Evolutionary conservation across 2,329 filamentous ascomycete genomes (phyloP).

Genomic region (Chaetomiaceae sp.): DNA sequence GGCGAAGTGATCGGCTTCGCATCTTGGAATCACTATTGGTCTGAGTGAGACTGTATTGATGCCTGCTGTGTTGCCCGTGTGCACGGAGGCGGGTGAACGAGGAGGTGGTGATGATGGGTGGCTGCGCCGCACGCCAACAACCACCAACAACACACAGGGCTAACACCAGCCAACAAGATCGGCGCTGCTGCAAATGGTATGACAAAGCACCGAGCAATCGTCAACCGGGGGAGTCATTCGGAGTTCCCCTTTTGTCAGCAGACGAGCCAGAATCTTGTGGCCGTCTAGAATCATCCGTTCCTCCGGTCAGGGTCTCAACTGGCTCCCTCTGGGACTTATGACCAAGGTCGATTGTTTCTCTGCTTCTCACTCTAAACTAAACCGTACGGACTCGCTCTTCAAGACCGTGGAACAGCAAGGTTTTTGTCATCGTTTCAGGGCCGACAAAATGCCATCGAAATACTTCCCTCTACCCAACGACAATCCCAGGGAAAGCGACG

Average conservation of each 20-base stretch:
- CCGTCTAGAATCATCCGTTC: too few relatives aligned
- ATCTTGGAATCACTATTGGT: too few relatives aligned
- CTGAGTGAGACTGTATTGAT: too few relatives aligned
- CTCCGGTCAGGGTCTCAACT: too few relatives aligned
- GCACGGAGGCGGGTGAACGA: background rate
- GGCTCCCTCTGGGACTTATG: too few relatives aligned
- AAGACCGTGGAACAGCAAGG: background rate
- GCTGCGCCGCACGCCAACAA: background rate
- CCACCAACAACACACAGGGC: too few relatives aligned
- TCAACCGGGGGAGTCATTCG: too few relatives aligned
- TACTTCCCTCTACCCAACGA: background rate
- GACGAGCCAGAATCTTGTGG: too few relatives aligned
- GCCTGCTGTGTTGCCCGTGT: background rate
- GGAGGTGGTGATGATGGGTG: background rate
- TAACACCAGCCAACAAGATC: background rate
- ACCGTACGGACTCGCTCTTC: background rate
- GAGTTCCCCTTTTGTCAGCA: too few relatives aligned
- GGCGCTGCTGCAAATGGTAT: background rate
- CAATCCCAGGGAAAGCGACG: background rate
- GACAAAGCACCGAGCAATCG: too few relatives aligned
- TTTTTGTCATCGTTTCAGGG: background rate
- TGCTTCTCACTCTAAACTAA: background rate
- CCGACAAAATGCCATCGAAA: background rate
- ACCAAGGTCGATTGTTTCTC: background rate
- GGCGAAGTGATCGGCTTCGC: too few relatives aligned